Evolutionary conservation across 495 filamentous ascomycete species (phyloP), one percentile per base, ranked within the genome.

Genomic region (Penicillium dipodomyicola): DNA sequence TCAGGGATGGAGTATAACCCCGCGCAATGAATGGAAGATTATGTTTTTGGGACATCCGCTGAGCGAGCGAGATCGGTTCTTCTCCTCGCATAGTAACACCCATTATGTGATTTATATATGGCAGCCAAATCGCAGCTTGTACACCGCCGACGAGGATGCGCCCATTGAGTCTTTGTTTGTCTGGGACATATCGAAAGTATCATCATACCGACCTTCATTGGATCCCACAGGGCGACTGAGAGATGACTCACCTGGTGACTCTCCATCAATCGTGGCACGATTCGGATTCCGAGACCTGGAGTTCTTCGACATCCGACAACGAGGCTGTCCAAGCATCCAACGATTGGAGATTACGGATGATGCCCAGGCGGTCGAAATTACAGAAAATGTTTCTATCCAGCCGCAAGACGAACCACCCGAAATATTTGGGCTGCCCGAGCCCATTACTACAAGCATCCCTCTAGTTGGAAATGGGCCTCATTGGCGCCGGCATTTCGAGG

Each of bases 11-110:
- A 62, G 63, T 12, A 68, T 85, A 45, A 59, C 59, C 1, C 79
- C 80, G 25, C 82, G 85, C n/a, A 87, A 83, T 56, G 85, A 89
- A 62, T 89, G 83, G 82, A 85, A 86, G 61, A 81, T 88, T 10
- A 81, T 85, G 70, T 82, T 82, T 51, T 71, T 83, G 5, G 85
- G 83, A 6, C 77, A 87, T 27, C 82, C 84, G 4, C 60, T 87
- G 9, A 83, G 81, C 63, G 73, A 77, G 19, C 67, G 74, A 42
- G 82, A 87, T 57, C 80, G 84, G 5, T 88, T 87, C 73, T 87
- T 82, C 69, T 87, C 84, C 1, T 65, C 80, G 2, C 86, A 89
- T 62, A 87, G 71, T 32, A 58, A 79, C 11, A 82, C 77, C 0
- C 82, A 88, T 56, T 89, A 88, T 63, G 83, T 80, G 29, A 74